Percentiles rank a stretch among this genome's conserved stretches.
These are phyloP conservation scores for Dioszegia hungarica DNA, from an alignment of 768 basidiomycete species.

Conservation along the genomic window DNA sequence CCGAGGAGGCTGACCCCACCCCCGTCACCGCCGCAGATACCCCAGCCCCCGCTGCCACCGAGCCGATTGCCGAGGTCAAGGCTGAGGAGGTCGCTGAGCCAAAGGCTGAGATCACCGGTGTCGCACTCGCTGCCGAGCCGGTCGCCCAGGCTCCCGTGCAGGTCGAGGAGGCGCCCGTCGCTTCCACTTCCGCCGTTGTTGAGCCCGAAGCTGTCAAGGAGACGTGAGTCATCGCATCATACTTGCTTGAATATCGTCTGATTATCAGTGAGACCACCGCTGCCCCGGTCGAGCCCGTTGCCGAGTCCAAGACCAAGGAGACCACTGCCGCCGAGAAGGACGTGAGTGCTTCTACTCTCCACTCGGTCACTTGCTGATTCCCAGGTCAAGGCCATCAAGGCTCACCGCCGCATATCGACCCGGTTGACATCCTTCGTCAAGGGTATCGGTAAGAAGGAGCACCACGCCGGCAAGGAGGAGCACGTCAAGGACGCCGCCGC, in stretches of 20 bases:
- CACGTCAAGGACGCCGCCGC: constrained; percentile 41
- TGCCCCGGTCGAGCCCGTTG: constrained; percentile 48
- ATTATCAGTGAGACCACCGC: constrained; percentile 30
- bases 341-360: constrained; percentile 47
- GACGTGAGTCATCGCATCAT: constrained; percentile 54
- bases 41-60: constrained; percentile 51
- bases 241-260: constrained; percentile 2
- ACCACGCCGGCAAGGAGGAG: constrained; percentile 27
- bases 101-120: constrained; percentile 4
- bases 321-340: constrained; percentile 51
- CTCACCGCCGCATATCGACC: constrained; percentile 75
- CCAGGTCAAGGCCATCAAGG: constrained; percentile 55
- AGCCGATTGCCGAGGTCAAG: constrained; percentile 9
- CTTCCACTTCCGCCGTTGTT: constrained; percentile 12
- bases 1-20: constrained; percentile 42
- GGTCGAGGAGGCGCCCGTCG: constrained; percentile 15
- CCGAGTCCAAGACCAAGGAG: constrained; percentile 46
- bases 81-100: constrained; percentile 1
- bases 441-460: constrained; percentile 46
- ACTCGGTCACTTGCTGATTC: background rate
- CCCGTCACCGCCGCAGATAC: constrained; percentile 25
- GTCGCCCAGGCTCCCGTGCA: constrained; percentile 7
- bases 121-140: constrained; percentile 52
- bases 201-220: constrained; percentile 56
- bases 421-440: constrained; percentile 81